These are phyloP conservation scores for Scedosporium dehoogii DNA, from an alignment of 2,329 filamentous ascomycete genomes.

Conservation along the genomic window DNA sequence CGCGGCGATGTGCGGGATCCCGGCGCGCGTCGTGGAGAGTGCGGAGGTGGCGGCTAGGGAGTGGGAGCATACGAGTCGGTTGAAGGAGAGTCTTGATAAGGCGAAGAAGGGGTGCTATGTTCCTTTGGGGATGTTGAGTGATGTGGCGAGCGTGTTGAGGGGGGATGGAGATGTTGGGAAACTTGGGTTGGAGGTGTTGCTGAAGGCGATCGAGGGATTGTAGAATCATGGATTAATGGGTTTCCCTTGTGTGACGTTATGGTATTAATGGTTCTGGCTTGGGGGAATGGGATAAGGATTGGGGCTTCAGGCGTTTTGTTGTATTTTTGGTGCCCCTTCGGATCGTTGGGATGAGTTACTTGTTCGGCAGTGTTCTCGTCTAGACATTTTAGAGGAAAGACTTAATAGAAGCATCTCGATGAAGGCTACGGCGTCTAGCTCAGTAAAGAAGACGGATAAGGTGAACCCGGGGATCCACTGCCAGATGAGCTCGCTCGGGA, in stretches of 20 bases:
- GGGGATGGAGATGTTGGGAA: conserved; percentile 39
- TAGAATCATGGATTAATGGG: conserved; percentile 18
- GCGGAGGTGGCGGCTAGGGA: conserved; percentile 82
- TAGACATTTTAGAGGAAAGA: not conserved
- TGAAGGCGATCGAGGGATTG: conserved; percentile 49
- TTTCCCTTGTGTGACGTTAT: not conserved
- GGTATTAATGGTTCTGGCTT: not conserved
- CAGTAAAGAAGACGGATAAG: too few relatives aligned
- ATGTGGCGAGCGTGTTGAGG: conserved; percentile 68
- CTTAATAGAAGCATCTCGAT: not conserved
- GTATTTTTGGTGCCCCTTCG: not conserved
- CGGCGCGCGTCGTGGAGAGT: conserved; percentile 67
- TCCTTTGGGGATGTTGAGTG: conserved; percentile 77
- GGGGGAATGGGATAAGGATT: not conserved
- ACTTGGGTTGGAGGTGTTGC: conserved; percentile 48
- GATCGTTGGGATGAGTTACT: not conserved
- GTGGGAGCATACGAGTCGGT: conserved; percentile 89
- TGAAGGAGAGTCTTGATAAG: conserved; percentile 80
- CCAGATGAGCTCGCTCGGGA: too few relatives aligned
- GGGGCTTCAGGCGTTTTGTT: not conserved
- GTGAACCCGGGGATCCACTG: too few relatives aligned
- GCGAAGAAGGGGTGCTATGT: conserved; percentile 72
- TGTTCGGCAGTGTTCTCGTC: not conserved
- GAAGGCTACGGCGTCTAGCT: too few relatives aligned
- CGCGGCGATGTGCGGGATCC: conserved; percentile 94